Base-by-base conservation (phyloP, 345 rosid species). In the Salix koriyanagi region DNA sequence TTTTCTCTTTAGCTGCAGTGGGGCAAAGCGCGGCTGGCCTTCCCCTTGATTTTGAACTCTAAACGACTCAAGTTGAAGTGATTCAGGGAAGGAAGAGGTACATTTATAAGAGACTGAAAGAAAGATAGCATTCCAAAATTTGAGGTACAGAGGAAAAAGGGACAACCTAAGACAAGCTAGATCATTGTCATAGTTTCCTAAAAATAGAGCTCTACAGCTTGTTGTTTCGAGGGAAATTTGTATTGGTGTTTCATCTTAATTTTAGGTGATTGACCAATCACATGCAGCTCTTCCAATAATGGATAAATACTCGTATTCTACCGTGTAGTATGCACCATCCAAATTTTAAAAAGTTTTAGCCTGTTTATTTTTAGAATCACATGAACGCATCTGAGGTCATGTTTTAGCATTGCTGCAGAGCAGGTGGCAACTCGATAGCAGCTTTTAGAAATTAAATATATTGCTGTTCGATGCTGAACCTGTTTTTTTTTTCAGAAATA, bases 71-170 rank as follows among this genome's bases (percentile, higher is more conserved):
- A 56, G 58, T 72, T 66, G 32, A 26, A 56, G 28, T 56, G 11
- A 8, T 56, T 4, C 23, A 21, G 21, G 60, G 21, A 52, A 7
- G 18, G 21, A 52, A 7, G 18, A 52, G 9, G 2, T 7, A 56
- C 10, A 56, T 56, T 56, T 56, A 56, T 56, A 56, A 56, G 62
- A 10, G 6, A 56, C 1, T n/a, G 9, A 54, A 32, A 48, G 78
- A 36, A 34, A 12, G 46, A 34, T 11, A 23, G 12, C n/a, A 5
- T 21, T 10, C 21, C 19, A 44, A 73, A 73, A 68, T 23, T 4
- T 73, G 77, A 73, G 77, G 74, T 64, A 67, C 19, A 56, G 70
- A 66, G 72, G 25, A 65, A 66, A 64, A 70, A 2, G 48, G 15
- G 75, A 52, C 42, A 18, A 15, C n/a, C 61, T 19, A 65, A 48